Percentiles rank a stretch among this genome's conserved stretches.
Conservation (phyloP, 1,139 yeast species). For the Tardiomyces digboiensis region DNA sequence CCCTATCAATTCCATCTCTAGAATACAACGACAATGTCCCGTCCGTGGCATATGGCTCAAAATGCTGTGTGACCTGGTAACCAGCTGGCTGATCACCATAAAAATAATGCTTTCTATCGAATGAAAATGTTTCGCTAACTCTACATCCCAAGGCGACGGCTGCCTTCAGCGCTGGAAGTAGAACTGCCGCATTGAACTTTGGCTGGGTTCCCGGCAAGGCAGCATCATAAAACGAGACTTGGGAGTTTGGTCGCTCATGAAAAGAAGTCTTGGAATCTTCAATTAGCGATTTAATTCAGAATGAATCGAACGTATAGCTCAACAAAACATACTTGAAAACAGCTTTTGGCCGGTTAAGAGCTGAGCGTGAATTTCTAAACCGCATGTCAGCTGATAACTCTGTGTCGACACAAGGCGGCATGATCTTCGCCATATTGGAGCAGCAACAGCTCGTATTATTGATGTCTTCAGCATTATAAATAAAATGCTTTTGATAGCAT, state of each 20-base stretch:
- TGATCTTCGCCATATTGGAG: no score
- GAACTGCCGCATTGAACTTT: conserved; percentile 62
- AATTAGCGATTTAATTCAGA: conserved; percentile 7
- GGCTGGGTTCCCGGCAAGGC: conserved; percentile 96
- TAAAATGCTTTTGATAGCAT: no score
- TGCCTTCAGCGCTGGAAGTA: conserved; percentile 60
- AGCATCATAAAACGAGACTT: conserved; percentile 71
- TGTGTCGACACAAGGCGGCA: background rate
- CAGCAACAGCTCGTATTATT: no score
- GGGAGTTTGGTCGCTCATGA: conserved; percentile 53
- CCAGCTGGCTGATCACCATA: conserved; percentile 97
- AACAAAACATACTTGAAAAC: conserved; percentile 40
- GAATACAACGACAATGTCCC: conserved; percentile 46
- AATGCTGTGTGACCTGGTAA: conserved; percentile 90
- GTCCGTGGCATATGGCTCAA: conserved; percentile 62
- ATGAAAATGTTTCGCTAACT: conserved; percentile 48
- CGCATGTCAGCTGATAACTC: conserved; percentile 53
- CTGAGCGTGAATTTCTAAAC: conserved; percentile 91
- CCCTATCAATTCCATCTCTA: conserved; percentile 42
- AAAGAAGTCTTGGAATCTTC: conserved; percentile 28
- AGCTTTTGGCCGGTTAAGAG: conserved; percentile 63
- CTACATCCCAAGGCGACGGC: conserved; percentile 61
- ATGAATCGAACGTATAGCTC: conserved; percentile 34
- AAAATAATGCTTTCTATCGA: conserved; percentile 93
- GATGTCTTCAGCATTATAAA: no score